phyloP scores from a whole-genome alignment of 2,329 filamentous ascomycete genomes.

The Neonectria punicea region DNA sequence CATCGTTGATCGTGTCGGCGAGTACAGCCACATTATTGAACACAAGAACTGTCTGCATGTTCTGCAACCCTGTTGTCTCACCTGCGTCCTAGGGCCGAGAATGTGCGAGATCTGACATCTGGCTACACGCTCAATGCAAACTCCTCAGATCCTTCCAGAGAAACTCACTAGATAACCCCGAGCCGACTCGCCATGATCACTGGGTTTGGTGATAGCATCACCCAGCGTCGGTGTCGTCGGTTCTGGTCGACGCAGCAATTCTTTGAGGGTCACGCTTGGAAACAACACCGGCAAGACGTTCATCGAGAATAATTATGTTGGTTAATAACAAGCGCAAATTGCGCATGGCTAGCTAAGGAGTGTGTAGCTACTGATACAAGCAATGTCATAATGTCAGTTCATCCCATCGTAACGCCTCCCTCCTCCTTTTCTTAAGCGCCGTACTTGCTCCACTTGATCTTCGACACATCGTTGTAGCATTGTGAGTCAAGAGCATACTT shows the following conservation, averaged over 20 bases:
- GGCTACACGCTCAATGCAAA: too few relatives aligned
- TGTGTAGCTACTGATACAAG: constrained; percentile 12
- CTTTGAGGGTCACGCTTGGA: background rate
- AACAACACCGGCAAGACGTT: background rate
- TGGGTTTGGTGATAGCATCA: background rate
- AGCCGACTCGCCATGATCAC: background rate
- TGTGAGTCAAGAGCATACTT: constrained; percentile 49
- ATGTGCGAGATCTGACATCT: too few relatives aligned
- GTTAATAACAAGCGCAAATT: constrained; percentile 4
- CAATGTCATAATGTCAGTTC: background rate
- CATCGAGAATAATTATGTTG: constrained; percentile 7
- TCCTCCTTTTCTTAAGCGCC: constrained; percentile 19
- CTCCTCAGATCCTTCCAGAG: too few relatives aligned
- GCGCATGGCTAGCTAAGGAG: constrained; percentile 11
- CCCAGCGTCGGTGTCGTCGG: too few relatives aligned
- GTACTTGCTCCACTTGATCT: constrained; percentile 43
- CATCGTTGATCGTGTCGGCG: too few relatives aligned
- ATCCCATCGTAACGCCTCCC: background rate
- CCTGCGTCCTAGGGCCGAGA: too few relatives aligned
- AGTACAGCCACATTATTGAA: too few relatives aligned
- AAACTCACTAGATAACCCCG: background rate
- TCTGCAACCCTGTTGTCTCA: too few relatives aligned
- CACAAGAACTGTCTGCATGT: too few relatives aligned
- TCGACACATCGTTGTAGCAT: constrained; percentile 54
- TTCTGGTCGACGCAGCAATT: too few relatives aligned